phyloP scores from a whole-genome alignment of 495 filamentous ascomycete species.

The Pseudoneurospora amorphoporcata region DNA sequence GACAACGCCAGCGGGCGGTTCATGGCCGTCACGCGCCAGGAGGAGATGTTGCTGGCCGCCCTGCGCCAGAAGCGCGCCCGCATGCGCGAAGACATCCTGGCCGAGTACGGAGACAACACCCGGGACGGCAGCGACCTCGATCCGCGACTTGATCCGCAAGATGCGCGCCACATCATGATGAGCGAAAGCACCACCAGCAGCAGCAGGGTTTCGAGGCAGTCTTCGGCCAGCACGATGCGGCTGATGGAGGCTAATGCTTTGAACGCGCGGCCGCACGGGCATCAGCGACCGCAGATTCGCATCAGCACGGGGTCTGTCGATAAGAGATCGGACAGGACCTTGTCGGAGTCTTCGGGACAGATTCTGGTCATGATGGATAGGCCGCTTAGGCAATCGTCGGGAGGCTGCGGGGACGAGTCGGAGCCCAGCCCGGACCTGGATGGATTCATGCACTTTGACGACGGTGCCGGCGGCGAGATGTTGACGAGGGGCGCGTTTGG shows the following conservation, averaged over 20 bases:
- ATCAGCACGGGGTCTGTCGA: constrained; percentile 1
- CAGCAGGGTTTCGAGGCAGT: constrained; percentile 21
- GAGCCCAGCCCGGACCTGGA: constrained; percentile 30
- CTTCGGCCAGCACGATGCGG: constrained; percentile 21
- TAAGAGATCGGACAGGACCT: background rate
- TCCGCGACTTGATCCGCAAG: constrained; percentile 2
- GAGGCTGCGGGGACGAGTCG: constrained; percentile 12
- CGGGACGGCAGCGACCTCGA: constrained; percentile 2
- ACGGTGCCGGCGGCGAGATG: constrained; percentile 15
- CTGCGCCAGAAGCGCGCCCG: constrained; percentile 68
- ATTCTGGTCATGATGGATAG: constrained; percentile 20
- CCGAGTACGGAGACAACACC: constrained; percentile 37
- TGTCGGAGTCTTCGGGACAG: constrained; percentile 10
- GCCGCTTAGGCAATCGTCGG: background rate
- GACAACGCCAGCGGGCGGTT: constrained; percentile 46
- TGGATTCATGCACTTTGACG: constrained; percentile 29
- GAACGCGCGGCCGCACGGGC: constrained; percentile 14
- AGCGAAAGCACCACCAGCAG: constrained; percentile 14
- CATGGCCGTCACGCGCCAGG: constrained; percentile 80
- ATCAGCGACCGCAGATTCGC: constrained; percentile 1
- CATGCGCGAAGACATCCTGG: constrained; percentile 62
- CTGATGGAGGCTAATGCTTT: constrained; percentile 3
- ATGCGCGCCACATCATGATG: constrained; percentile 7
- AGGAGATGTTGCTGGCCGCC: constrained; percentile 71
- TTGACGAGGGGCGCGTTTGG: constrained; percentile 3